A percentile compares a stretch with the other conserved stretches of the same genome.
phyloP scores from a whole-genome alignment of 1,284 basidiomycete species.

The Moniliella sp. region DNA sequence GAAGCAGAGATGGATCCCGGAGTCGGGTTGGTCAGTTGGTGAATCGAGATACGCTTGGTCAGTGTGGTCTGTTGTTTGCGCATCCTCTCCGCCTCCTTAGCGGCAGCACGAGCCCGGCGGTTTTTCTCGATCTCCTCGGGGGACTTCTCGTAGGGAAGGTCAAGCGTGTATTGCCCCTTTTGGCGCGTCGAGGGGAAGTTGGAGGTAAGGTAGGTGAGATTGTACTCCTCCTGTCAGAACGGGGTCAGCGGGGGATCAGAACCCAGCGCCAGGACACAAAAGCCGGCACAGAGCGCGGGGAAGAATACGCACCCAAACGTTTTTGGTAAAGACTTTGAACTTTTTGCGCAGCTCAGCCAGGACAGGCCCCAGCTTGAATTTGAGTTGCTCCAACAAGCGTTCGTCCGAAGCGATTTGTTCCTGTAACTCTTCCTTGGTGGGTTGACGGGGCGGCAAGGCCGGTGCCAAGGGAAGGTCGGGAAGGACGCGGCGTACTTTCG shows the following conservation, averaged over 20 bases:
- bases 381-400: conserved; percentile 56
- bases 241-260: neutral
- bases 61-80: no score
- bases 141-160: conserved; percentile 55
- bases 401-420: conserved; percentile 63
- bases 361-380: conserved; percentile 65
- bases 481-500: conserved; percentile 58
- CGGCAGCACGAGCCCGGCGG: conserved; percentile 2
- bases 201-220: conserved; percentile 31
- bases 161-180: conserved; percentile 15
- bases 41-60: no score
- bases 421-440: conserved; percentile 60
- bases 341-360: conserved; percentile 73
- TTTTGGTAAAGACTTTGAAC: conserved; percentile 70
- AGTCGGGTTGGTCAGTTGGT: no score
- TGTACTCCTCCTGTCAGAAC: conserved; percentile 20
- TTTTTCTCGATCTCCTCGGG: conserved; percentile 18
- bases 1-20: conserved; percentile 3
- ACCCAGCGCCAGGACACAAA: no score
- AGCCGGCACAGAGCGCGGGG: no score
- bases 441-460: conserved; percentile 62
- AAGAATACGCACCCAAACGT: conserved; percentile 42
- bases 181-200: conserved; percentile 23
- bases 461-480: conserved; percentile 72
- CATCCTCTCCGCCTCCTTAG: no score